Conservation (phyloP, 2,329 filamentous ascomycete genomes). For the Aureobasidium sp. region DNA sequence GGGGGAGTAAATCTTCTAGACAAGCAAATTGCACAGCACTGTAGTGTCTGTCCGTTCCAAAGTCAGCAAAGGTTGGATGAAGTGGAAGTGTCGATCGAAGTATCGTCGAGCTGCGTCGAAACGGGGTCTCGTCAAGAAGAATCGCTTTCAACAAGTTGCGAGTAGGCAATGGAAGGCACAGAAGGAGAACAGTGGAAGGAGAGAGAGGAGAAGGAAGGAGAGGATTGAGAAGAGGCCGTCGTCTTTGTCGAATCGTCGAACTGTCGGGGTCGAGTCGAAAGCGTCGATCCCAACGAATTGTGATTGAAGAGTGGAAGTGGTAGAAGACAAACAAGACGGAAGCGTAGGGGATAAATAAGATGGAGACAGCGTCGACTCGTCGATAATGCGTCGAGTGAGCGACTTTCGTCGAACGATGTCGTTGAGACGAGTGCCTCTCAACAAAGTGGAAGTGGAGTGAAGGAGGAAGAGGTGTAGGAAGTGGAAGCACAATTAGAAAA, state of each 20-base stretch:
- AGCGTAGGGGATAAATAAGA: too few species aligned
- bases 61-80: background rate
- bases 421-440: background rate
- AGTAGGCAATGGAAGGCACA: background rate
- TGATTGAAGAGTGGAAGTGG: too few species aligned
- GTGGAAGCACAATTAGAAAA: background rate
- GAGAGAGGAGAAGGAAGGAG: background rate
- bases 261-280: too few species aligned
- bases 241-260: too few species aligned
- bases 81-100: background rate
- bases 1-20: background rate
- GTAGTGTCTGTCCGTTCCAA: background rate
- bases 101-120: background rate
- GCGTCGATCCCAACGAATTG: too few species aligned
- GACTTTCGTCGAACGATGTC: background rate
- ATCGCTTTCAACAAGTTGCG: background rate
- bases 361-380: too few species aligned
- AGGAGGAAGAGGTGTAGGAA: background rate
- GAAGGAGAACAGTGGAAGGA: background rate
- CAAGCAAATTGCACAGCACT: background rate
- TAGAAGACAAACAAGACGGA: too few species aligned
- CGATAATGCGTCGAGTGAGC: too few species aligned
- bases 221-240: background rate
- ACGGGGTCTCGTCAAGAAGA: background rate
- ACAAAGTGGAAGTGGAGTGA: background rate